Evolutionary conservation across 1,284 basidiomycete species (phyloP).

Genomic region (Cutaneotrichosporon cavernicola): DNA sequence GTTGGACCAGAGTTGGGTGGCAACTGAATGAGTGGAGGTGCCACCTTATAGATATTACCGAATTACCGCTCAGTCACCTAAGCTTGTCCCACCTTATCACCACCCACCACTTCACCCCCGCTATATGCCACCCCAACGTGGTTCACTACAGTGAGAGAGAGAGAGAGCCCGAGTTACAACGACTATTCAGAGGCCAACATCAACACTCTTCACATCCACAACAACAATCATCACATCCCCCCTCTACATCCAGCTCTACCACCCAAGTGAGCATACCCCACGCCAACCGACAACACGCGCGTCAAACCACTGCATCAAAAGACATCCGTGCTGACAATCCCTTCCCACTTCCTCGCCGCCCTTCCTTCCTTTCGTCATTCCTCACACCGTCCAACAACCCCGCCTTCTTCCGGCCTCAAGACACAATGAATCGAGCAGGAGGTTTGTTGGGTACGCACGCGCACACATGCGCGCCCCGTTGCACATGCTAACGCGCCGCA

Average conservation of each 20-base stretch:
- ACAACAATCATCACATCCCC: background rate
- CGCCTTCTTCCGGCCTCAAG: background rate
- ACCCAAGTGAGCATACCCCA: constrained; percentile 6
- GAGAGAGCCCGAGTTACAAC: too few relatives aligned
- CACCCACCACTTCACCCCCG: background rate
- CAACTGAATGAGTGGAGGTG: constrained; percentile 2
- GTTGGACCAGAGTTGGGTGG: constrained; percentile 4
- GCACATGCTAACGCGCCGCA: constrained; percentile 13
- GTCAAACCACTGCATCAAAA: constrained; percentile 1
- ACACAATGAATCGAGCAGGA: constrained; percentile 28
- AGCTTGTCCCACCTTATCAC: background rate
- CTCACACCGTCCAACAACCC: background rate
- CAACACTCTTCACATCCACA: background rate
- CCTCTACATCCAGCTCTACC: background rate
- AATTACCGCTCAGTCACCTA: background rate
- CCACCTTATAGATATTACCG: background rate
- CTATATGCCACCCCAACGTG: background rate
- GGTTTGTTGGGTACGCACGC: constrained; percentile 12
- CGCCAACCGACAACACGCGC: background rate
- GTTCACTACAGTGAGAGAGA: background rate
- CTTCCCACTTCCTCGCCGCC: background rate
- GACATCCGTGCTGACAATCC: background rate
- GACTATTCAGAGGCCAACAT: background rate
- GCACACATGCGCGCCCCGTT: background rate
- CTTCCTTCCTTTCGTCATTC: constrained; percentile 3